Percentiles rank a stretch among this genome's conserved stretches.
These are phyloP conservation scores for Chernovozyma sophiae-reginae DNA, from an alignment of 1,139 yeast genomes.

Conservation along the genomic window DNA sequence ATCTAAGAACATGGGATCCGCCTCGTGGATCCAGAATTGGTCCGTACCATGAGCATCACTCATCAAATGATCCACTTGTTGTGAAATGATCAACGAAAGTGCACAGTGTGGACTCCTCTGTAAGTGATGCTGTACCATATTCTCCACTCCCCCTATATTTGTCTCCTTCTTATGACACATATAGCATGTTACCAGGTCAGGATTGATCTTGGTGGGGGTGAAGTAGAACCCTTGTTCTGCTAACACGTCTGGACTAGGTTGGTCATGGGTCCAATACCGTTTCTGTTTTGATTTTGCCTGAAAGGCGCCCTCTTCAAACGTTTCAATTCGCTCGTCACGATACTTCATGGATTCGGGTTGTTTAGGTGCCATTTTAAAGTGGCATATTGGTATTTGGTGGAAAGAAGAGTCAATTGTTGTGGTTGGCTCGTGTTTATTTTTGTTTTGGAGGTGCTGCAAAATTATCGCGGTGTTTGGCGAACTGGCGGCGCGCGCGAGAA, in stretches of 20 bases:
- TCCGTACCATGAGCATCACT: conserved; percentile 5
- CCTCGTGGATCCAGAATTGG: conserved; percentile 6
- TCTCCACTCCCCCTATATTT: conserved; percentile 26
- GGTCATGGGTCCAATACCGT: conserved; percentile 33
- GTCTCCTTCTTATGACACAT: conserved; percentile 51
- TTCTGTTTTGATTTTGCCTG: conserved; percentile 17
- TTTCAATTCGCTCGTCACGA: conserved; percentile 19
- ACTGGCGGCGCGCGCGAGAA: too few relatives aligned
- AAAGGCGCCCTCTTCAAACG: conserved; percentile 24
- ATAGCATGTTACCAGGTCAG: conserved; percentile 56
- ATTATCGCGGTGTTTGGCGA: too few relatives aligned
- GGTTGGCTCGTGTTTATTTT: too few relatives aligned
- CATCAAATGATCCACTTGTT: conserved; percentile 14
- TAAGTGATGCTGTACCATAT: conserved; percentile 44
- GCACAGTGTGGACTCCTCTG: conserved; percentile 45
- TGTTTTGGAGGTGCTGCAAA: too few relatives aligned
- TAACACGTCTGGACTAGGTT: conserved; percentile 36
- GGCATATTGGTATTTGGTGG: too few relatives aligned
- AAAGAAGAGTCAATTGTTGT: too few relatives aligned
- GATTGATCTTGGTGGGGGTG: conserved; percentile 48
- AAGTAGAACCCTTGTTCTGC: conserved; percentile 71
- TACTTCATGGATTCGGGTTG: conserved; percentile 11
- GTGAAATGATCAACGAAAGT: conserved; percentile 29
- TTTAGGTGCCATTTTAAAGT: neutral
- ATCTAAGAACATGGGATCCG: neutral